Evolutionary conservation across 2,329 filamentous ascomycete genomes (phyloP).

Genomic region (Talaromyces atroroseus): DNA sequence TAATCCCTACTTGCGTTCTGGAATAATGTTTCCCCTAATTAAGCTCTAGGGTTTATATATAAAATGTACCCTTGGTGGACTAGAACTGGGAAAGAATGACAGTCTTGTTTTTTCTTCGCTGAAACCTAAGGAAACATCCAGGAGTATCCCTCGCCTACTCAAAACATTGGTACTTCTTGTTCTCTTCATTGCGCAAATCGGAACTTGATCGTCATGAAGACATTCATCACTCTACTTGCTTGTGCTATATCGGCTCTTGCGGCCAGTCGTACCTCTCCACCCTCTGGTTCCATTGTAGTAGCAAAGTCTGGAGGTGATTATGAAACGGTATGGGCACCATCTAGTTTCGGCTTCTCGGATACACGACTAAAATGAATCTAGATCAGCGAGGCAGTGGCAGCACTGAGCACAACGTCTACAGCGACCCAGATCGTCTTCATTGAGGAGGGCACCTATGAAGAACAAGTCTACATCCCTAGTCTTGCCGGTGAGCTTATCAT

Average conservation of each 20-base stretch:
- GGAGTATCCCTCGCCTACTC: not conserved
- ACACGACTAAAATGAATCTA: constrained; percentile 1
- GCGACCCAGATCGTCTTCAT: constrained; percentile 58
- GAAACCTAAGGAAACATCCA: not conserved
- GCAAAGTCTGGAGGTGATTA: constrained; percentile 22
- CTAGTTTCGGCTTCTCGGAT: not conserved
- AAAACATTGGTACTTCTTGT: not conserved
- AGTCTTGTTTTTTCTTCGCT: no score
- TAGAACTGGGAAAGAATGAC: no score
- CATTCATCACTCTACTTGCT: constrained; percentile 11
- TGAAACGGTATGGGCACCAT: constrained; percentile 15
- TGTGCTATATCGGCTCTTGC: constrained; percentile 18
- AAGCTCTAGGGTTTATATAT: not conserved
- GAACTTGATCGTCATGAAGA: constrained; percentile 4
- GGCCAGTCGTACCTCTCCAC: constrained; percentile 21
- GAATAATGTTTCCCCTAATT: not conserved
- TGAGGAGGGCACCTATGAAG: constrained; percentile 54
- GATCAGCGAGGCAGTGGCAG: constrained; percentile 47
- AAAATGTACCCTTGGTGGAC: not conserved
- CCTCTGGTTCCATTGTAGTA: constrained; percentile 21
- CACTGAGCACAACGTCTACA: constrained; percentile 50
- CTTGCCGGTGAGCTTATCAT: constrained; percentile 49
- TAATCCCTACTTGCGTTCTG: not conserved
- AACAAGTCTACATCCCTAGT: constrained; percentile 53
- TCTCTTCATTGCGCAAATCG: not conserved